phyloP scores from a whole-genome alignment of 129 eudicot genomes.

The Centaurea solstitialis region DNA sequence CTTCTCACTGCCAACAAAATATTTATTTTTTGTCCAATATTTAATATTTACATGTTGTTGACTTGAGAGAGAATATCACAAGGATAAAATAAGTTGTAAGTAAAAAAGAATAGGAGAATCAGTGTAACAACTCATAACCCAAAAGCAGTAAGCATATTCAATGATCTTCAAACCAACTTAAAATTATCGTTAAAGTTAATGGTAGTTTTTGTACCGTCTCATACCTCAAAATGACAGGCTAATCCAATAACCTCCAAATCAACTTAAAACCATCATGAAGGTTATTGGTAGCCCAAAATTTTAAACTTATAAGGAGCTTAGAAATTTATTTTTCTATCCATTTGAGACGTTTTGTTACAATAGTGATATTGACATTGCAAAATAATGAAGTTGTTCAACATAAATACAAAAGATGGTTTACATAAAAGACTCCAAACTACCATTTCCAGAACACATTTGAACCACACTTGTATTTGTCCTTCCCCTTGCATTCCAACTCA shows the following conservation, averaged over 20 bases:
- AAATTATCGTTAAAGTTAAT: background rate
- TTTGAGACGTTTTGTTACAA: background rate
- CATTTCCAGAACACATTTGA: slow-evolving; percentile 96
- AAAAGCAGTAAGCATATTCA: too few species aligned
- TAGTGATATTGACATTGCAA: slow-evolving; percentile 21
- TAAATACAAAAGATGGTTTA: slow-evolving; percentile 26
- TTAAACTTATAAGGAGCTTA: background rate
- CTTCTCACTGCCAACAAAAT: too few species aligned
- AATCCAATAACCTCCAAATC: background rate
- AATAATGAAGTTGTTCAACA: slow-evolving; percentile 17
- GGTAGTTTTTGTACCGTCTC: background rate
- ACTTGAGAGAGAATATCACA: too few species aligned
- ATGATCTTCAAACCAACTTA: background rate
- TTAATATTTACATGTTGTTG: too few species aligned
- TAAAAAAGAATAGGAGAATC: background rate
- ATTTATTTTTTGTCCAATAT: too few species aligned
- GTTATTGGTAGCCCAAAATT: background rate
- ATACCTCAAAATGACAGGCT: background rate
- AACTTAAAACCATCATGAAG: background rate
- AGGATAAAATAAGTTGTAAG: background rate
- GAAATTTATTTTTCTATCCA: background rate
- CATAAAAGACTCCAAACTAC: slow-evolving; percentile 26
- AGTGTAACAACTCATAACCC: background rate
- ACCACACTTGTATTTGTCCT: slow-evolving; percentile 96
- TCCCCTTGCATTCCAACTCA: slow-evolving; percentile 92